phyloP scores from a whole-genome alignment of 768 basidiomycete genomes.

The Chlorophyllum brunneum region DNA sequence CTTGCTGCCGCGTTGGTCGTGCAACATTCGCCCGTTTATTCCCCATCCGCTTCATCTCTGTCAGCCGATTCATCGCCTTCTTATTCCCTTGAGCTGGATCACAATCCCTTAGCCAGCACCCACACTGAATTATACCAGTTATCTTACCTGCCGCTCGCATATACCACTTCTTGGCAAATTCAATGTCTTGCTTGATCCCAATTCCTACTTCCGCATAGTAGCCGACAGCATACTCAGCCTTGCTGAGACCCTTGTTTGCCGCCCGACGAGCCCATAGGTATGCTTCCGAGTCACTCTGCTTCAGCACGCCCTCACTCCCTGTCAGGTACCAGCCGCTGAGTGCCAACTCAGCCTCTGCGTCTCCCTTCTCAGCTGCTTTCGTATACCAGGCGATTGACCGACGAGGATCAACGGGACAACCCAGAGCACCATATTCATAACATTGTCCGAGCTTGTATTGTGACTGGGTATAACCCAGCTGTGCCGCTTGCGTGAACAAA shows the following conservation, averaged over 20 bases:
- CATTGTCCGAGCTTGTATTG: conserved; percentile 96
- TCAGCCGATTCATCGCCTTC: conserved; percentile 92
- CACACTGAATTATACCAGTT: no score
- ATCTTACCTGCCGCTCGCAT: conserved; percentile 97
- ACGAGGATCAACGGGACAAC: conserved; percentile 89
- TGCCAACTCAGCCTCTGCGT: conserved; percentile 92
- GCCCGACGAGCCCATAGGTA: conserved; percentile 96
- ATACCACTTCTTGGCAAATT: conserved; percentile 97
- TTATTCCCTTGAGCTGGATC: conserved; percentile 91
- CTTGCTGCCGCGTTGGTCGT: conserved; percentile 89
- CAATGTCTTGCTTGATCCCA: conserved; percentile 92
- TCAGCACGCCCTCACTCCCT: conserved; percentile 90
- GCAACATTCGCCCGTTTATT: conserved; percentile 73
- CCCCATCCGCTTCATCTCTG: conserved; percentile 91
- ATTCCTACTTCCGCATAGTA: conserved; percentile 99
- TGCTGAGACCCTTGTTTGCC: conserved; percentile 93
- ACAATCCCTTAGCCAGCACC: not conserved
- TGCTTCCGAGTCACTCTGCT: conserved; percentile 98
- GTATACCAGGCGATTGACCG: conserved; percentile 99
- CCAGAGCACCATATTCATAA: conserved; percentile 87
- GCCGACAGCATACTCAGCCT: conserved; percentile 98
- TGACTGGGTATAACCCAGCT: conserved; percentile 88
- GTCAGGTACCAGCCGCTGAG: conserved; percentile 99
- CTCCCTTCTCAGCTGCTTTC: conserved; percentile 95
- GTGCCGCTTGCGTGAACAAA: conserved; percentile 86